A percentile compares a stretch with the other conserved stretches of the same genome.
phyloP scores from a whole-genome alignment of 2,329 filamentous ascomycete genomes.

The Colletotrichum agaves region DNA sequence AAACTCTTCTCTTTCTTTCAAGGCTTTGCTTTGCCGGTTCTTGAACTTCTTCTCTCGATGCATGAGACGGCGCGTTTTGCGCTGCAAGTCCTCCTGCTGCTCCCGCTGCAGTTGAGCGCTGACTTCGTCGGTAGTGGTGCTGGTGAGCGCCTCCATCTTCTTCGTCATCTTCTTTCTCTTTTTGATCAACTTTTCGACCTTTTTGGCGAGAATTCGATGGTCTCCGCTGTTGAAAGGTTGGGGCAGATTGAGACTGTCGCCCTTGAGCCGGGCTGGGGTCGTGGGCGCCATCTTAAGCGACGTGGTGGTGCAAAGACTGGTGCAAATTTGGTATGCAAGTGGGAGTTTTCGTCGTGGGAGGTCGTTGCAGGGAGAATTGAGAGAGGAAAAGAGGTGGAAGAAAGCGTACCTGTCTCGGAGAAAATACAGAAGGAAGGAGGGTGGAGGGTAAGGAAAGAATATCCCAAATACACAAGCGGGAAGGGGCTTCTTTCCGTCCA shows the following conservation, averaged over 20 bases:
- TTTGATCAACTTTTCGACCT: background rate
- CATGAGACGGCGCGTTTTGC: constrained; percentile 2
- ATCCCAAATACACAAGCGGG: too few species aligned
- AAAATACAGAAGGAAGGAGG: background rate
- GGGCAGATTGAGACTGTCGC: background rate
- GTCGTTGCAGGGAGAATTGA: background rate
- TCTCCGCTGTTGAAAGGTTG: background rate
- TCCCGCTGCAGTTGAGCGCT: background rate
- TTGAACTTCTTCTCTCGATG: constrained; percentile 15
- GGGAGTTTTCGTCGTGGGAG: too few species aligned
- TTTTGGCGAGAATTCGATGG: background rate
- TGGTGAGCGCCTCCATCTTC: background rate
- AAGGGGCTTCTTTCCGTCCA: too few species aligned
- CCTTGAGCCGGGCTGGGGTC: background rate
- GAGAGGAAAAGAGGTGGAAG: background rate
- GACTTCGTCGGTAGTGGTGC: background rate
- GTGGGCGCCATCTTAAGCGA: constrained; percentile 4
- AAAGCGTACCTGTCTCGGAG: background rate
- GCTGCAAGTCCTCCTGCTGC: constrained; percentile 9
- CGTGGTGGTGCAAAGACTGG: background rate
- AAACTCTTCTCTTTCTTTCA: constrained; percentile 10
- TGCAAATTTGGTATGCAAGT: background rate
- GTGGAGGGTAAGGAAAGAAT: background rate
- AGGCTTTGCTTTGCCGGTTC: background rate
- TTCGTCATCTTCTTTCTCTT: background rate